Evolutionary conservation across 257 asterid species (phyloP), one percentile per base, ranked within the genome.

Genomic region (Solanum commersonii): DNA sequence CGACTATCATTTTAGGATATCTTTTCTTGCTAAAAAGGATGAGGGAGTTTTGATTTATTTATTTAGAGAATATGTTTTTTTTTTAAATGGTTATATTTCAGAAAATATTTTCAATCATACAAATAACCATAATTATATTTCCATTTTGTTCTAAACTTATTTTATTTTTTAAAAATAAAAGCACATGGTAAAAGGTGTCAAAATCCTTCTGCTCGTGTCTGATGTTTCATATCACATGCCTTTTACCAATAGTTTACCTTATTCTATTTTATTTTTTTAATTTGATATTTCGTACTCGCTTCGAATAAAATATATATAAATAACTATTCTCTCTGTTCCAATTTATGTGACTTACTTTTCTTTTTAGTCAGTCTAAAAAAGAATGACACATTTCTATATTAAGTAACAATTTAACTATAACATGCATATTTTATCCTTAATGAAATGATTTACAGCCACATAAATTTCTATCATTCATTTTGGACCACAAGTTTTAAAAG

Each of bases 161-260:
- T 40, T 8, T 52, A 52, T 49, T 49, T 49, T 49, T 5, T 2
- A 18, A 37, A 38, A 37, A 59, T 18, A 23, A 11, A 38, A 84
- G 83, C 86, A 84, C 90, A 84, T 88, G 90, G 68, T 4, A 60
- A 60, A 78, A 74, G 83, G 40, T 31, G 79, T 20, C 85, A 23
- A 23, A 18, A 13, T 33, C 72, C 42, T 67, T 81, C 40, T 11
- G 34, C 86, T 38, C 87, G 86, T 42, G 83, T 68, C 87, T 83
- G 56, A 86, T 72, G 44, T 84, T 84, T 46, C 22, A 72, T 84
- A 83, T 18, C 31, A 20, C 71, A 84, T 23, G 11, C 33, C 65
- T 73, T 35, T 18, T n/a, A 5, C 29, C 33, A 38, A 40, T 78
- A 40, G 23, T n/a, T 16, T 27, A 25, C 12, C 23, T 5, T 23